Base-by-base conservation (phyloP, 495 filamentous ascomycete genomes). In the Lepidopterella palustris region DNA sequence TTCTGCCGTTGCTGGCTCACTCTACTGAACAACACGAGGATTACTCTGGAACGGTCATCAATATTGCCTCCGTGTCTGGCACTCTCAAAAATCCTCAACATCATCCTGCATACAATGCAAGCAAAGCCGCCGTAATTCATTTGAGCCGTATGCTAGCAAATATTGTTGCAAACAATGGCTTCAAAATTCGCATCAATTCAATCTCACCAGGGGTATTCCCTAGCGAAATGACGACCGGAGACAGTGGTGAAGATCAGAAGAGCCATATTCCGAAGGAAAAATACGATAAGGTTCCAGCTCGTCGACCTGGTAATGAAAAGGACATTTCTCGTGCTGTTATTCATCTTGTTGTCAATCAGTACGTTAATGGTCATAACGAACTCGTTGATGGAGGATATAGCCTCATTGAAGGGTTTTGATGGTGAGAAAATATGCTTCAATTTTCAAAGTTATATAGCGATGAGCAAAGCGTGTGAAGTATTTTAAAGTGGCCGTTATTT, bases 251-350 rank as follows among this genome's bases (percentile, higher is more conserved):
- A 53, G 74, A 78, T 57, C 74, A 90, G 69, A 89, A 89, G 82
- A 87, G 80, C 64, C 66, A 74, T 3, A 65, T 91, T 3, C 75
- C 79, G 0, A 77, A 77, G 55, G 81, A 86, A 58, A 84, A 87
- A 71, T 61, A 78, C 3, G 86, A 73, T 20, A 80, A 80, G 67
- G 74, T 88, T 2, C 85, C 86, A 0, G 79, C 81, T 0, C 64
- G 70, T 1, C 71, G 88, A 8, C 84, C 86, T 0, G 87, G 87
- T 0, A 82, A 81, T 32, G 88, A 90, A 67, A 75, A 83, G 31
- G 88, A 90, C 66, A 91, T 90, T 86, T 86, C 83, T 0, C 78
- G 78, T 67, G 76, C 84, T 3, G 75, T 88, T n/a, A 68, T 90
- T 20, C 86, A 83, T 61, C 68, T 80, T 10, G 80, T 74, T 9